Evolutionary conservation across 441 rosid genomes (phyloP), one percentile per base, ranked within the genome.

Genomic region (Croton setiger): DNA sequence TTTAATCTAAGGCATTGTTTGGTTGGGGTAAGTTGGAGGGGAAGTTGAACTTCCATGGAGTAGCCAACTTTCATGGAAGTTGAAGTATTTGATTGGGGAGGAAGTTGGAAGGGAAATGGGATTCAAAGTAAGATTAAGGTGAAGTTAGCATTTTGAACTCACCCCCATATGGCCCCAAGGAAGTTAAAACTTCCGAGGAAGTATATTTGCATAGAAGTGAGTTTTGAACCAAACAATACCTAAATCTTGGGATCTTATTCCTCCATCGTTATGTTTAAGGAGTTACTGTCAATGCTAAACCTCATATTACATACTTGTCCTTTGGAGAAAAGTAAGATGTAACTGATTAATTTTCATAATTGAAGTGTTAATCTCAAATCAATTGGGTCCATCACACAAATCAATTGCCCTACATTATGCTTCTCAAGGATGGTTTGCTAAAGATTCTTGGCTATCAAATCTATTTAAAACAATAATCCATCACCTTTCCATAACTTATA

Each of bases 401-500:
- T 23, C 36, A 27, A 39, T 61, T 39, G 36, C 45, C 36, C 3
- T 13, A 27, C 31, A 6, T 52, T 52, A 23, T 41, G 52, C 60
- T 41, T 14, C 36, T 23, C 62, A 17, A 27, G 20, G 14, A 15
- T n/a, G 52, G 52, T 51, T 11, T 47, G 23, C 43, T n/a, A 51
- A 47, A 52, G 54, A 70, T 70, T 70, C 53, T n/a, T 15, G 27
- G 55, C 41, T 41, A 62, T 62, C 18, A 41, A 51, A 43, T 41
- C 53, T 53, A 36, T n/a, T 4, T 21, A 21, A 15, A 66, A 37
- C 6, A 31, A 31, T 47, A 8, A 33, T 48, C 15, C 4, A 41
- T 5, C n/a, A 64, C 14, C 31, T 39, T 7, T 65, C 43, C 54
- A 45, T 17, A 12, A 45, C 5, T 14, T 45, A 12, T 15, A 31